Base-by-base conservation (phyloP, 2,329 filamentous ascomycete genomes). In the Trichophyton rubrum region DNA sequence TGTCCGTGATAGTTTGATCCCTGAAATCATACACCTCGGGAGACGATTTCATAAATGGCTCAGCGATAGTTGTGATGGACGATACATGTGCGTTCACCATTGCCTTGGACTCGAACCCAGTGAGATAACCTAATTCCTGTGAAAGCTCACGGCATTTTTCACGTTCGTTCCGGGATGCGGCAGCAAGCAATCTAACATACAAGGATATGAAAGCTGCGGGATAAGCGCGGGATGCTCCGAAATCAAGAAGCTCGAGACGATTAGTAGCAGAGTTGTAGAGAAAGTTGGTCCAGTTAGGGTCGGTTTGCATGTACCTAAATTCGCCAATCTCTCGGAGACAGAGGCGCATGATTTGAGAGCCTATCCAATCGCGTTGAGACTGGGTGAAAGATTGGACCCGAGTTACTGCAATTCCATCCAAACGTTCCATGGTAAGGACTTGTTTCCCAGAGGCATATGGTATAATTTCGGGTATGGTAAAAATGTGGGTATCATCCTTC, bases 251-350 rank as follows among this genome's bases (percentile, higher is more conserved):
- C 73, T 96, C 91, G 13, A 99, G 85, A 69, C 85, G 87, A 67
- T 84, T 78, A 3, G 80, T 84, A 20, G 77, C 67, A 0, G 84
- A 78, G 68, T 97, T 93, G 79, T 90, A 99, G 20, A 97, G 80
- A 73, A 99, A 99, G 74, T 99, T 99, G 38, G 92, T 97, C 93
- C 93, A 99, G 78, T 99, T 99, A 45, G 93, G 93, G 71, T 99
- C 93, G 3, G 93, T 99, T 76, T 99, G 93, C 93, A 99, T 99
- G 77, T 95, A 97, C 63, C 81, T 85, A 82, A 96, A 97, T 74
- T 96, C 90, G 65, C 86, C 86, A 67, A 97, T 92, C 75, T 97
- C 93, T 62, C 91, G 86, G 43, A 97, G 81, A 71, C 90, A 97
- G 9, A 99, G 85, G 3, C 90, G 88, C 59, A 97, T 82, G 65